phyloP scores from a whole-genome alignment of 768 basidiomycete genomes.

The Hygrophorus pudorinus region DNA sequence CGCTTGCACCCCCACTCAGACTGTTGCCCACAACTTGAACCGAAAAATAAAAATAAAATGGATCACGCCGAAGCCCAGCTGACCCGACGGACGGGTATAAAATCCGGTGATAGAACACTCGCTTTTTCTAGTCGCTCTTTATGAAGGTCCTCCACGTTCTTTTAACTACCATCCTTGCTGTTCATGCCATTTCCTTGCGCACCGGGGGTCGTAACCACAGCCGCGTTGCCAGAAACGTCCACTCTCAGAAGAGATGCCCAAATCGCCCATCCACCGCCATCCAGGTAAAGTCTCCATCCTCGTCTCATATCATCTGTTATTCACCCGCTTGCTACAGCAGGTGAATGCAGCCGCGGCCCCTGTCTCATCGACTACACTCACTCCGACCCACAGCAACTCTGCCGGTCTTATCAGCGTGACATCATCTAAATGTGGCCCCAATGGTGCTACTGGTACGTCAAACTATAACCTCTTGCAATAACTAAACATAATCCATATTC shows the following conservation, averaged over 20 bases:
- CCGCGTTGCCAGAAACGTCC: constrained; percentile 22
- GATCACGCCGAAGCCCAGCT: too few relatives aligned
- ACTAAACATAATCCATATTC: background rate
- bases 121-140: too few relatives aligned
- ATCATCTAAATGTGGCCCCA: constrained; percentile 32
- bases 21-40: too few relatives aligned
- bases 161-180: constrained; percentile 22
- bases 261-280: constrained; percentile 13
- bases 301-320: background rate
- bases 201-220: constrained; percentile 24
- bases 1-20: too few relatives aligned
- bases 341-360: too few relatives aligned
- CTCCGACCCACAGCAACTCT: too few relatives aligned
- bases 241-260: constrained; percentile 12
- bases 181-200: constrained; percentile 24
- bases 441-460: constrained; percentile 38
- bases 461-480: background rate
- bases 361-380: too few relatives aligned
- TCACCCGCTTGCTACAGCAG: background rate
- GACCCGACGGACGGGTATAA: too few relatives aligned
- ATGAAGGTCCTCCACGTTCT: constrained; percentile 31
- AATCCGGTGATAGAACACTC: too few relatives aligned
- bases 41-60: too few relatives aligned
- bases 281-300: background rate
- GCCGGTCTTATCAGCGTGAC: background rate